Evolutionary conservation across 768 basidiomycete genomes (phyloP), one percentile per base, ranked within the genome.

Genomic region (Hericium coralloides): DNA sequence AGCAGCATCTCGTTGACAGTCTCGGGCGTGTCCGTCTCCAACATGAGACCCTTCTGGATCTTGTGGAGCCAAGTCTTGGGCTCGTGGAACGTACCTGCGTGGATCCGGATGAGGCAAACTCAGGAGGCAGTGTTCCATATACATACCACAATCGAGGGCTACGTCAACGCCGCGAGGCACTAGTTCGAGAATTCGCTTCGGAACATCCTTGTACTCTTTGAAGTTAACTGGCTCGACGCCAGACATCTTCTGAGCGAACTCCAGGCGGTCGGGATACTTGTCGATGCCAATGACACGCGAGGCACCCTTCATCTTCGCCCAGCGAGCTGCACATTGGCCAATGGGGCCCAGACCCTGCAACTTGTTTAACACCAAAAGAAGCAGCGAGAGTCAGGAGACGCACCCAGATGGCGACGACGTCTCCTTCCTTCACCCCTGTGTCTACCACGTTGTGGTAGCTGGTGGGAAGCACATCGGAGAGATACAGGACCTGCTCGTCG

Each of bases 1-100:
- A 69, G 68, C 60, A 81, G 70, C 67, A 70, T 70, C 68, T 80
- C 79, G 69, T 82, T 82, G 57, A 74, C 65, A 3, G 78, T 87
- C 67, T 90, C 87, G 0, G 82, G 75, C 0, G 80, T 80, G 61
- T 89, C 87, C 0, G 85, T 90, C 70, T 92, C 87, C 26, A 88
- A 76, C 81, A 85, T 83, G 49, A 88, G 70, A 20, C 79, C 67
- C 70, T 85, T 86, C 67, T 87, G 81, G 36, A 82, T 74, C 64
- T 84, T 87, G 71, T 87, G 87, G 3, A 79, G 63, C 23, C 83
- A 57, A 0, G 76, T 73, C 72, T 89, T 86, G 18, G 85, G 84
- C 62, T 87, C 79, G 65, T 87, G 86, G 78, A 87, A 88, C 3
- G 83, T 80, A 9, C 76, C 78, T 75, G 41, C 14, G 20, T 25